A percentile compares a stretch with the other conserved stretches of the same genome.
These are phyloP conservation scores for Linnemannia schmuckeri DNA, from an alignment of 192 early-diverging fungal species.

Conservation along the genomic window DNA sequence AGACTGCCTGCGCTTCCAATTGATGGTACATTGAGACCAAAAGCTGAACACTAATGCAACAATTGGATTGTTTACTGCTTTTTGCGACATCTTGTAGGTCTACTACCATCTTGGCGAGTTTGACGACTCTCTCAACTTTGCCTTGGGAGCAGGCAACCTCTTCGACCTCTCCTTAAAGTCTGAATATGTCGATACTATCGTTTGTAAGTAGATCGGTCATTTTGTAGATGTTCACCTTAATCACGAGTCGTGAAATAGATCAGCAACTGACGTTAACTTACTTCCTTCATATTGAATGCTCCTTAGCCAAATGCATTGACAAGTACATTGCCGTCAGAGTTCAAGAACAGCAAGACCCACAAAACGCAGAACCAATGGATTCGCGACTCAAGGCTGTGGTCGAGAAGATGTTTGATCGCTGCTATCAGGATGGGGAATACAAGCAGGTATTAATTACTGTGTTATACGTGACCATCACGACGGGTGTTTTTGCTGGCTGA, in stretches of 20 bases:
- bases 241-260: neutral
- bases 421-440: slow-evolving; percentile 87
- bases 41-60: neutral
- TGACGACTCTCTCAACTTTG: slow-evolving; percentile 96
- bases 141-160: slow-evolving; percentile 90
- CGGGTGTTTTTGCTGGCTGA: neutral
- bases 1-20: neutral
- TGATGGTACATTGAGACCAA: neutral
- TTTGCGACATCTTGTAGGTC: slow-evolving; percentile 65
- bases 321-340: slow-evolving; percentile 90
- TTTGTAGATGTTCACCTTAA: neutral
- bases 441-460: slow-evolving; percentile 69
- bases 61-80: neutral
- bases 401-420: slow-evolving; percentile 95
- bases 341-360: slow-evolving; percentile 57
- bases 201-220: slow-evolving; percentile 70
- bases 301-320: slow-evolving; percentile 90
- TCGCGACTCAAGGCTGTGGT: slow-evolving; percentile 88
- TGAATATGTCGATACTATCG: slow-evolving; percentile 95
- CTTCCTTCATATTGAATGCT: too few species aligned
- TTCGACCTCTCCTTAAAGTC: slow-evolving; percentile 87
- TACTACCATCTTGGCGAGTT: slow-evolving; percentile 98
- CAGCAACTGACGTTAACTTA: neutral
- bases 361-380: slow-evolving; percentile 71
- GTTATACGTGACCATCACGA: neutral